phyloP scores from a whole-genome alignment of 2,329 filamentous ascomycete species.

The Ascochyta fabae region DNA sequence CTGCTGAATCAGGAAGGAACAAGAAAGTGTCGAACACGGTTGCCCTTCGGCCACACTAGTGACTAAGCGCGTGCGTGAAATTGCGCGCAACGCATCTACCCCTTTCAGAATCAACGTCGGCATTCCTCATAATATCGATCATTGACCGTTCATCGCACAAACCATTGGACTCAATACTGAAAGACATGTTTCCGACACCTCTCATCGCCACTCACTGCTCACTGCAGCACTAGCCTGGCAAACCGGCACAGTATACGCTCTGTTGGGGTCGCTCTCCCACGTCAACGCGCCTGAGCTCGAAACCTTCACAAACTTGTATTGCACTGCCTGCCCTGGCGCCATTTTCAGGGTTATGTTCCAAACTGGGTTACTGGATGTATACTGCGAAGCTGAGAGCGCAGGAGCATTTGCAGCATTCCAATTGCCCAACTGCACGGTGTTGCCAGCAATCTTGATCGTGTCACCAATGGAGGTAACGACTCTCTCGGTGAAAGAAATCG shows the following conservation, averaged over 20 bases:
- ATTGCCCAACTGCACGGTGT: slow-evolving; percentile 52
- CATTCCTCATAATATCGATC: too few species aligned
- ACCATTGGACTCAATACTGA: not conserved
- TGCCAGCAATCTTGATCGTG: slow-evolving; percentile 56
- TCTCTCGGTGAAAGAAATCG: slow-evolving; percentile 55
- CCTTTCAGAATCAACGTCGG: too few species aligned
- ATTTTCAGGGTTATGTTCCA: slow-evolving; percentile 56
- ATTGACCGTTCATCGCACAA: too few species aligned
- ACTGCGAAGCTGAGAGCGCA: slow-evolving; percentile 51
- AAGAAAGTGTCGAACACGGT: slow-evolving; percentile 4
- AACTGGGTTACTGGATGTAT: slow-evolving; percentile 54
- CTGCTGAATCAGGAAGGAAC: not conserved
- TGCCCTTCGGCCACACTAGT: slow-evolving; percentile 16
- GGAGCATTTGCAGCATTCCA: slow-evolving; percentile 52
- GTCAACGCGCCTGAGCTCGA: slow-evolving; percentile 54
- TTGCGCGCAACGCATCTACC: not conserved
- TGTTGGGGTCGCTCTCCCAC: slow-evolving; percentile 55
- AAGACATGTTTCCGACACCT: not conserved
- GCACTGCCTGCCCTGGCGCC: slow-evolving; percentile 49
- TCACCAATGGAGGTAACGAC: slow-evolving; percentile 58
- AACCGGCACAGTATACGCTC: slow-evolving; percentile 47
- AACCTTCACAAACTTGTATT: slow-evolving; percentile 56
- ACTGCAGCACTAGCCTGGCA: slow-evolving; percentile 36
- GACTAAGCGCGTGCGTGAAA: not conserved
- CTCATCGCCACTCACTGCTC: slow-evolving; percentile 31